A percentile compares a stretch with the other conserved stretches of the same genome.
Evolutionary conservation across 257 asterid genomes (phyloP).

Genomic region (Solanum pinnatisectum): DNA sequence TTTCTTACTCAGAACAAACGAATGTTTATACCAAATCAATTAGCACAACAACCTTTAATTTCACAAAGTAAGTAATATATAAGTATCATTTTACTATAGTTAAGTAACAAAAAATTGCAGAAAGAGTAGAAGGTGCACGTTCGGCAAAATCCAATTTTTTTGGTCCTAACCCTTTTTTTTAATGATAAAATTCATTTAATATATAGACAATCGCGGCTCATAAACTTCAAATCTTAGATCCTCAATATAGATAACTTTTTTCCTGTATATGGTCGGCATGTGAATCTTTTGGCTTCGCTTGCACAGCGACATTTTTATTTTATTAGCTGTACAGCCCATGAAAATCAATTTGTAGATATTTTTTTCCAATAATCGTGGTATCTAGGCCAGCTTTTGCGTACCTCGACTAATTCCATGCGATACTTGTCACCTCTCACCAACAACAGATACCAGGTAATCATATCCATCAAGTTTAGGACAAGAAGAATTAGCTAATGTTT

Average conservation of each 20-base stretch:
- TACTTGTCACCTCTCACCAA: neutral
- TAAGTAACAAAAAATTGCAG: neutral
- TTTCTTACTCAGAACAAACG: neutral
- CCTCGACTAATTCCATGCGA: neutral
- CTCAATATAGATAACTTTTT: neutral
- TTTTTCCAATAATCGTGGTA: too few relatives aligned
- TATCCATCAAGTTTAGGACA: too few relatives aligned
- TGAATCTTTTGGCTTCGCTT: neutral
- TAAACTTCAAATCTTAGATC: neutral
- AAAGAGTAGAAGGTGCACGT: neutral
- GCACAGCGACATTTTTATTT: constrained; percentile 4
- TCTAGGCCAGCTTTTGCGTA: accelerated
- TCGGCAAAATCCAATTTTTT: neutral
- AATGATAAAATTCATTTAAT: neutral
- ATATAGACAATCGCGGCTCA: neutral
- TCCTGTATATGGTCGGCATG: neutral
- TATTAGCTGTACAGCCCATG: constrained; percentile 2
- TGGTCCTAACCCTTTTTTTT: neutral
- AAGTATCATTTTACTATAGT: neutral
- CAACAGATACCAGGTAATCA: neutral
- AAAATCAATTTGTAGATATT: neutral
- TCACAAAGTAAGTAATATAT: neutral
- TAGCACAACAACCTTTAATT: neutral
- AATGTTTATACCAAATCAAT: neutral
- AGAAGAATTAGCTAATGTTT: too few relatives aligned